Evolutionary conservation across 768 basidiomycete species (phyloP).

Genomic region (Cystofilobasidium capitatum): DNA sequence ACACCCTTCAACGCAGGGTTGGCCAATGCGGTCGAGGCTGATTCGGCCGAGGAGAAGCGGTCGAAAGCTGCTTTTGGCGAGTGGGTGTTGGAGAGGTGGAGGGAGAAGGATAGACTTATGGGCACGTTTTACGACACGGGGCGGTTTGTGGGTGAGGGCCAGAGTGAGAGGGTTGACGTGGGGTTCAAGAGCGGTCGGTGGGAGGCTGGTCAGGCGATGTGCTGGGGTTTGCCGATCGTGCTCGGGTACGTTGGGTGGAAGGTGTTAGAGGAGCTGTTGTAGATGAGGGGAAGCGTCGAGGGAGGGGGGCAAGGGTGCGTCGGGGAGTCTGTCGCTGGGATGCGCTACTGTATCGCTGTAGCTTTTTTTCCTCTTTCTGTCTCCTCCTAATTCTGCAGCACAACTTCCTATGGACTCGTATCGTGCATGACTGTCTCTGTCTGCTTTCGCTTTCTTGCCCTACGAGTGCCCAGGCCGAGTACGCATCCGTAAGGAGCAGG

Average conservation of each 20-base stretch:
- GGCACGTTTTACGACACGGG: conserved; percentile 53
- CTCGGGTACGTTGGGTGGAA: neutral
- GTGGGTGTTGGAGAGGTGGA: conserved; percentile 77
- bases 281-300: neutral
- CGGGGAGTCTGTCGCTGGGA: no score
- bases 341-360: no score
- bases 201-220: neutral
- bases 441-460: no score
- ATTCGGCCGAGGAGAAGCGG: conserved; percentile 49
- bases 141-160: conserved; percentile 40
- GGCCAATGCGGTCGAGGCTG: conserved; percentile 35
- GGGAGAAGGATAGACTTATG: conserved; percentile 71
- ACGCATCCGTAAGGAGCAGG: no score
- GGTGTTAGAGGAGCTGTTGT: neutral
- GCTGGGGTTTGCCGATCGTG: neutral
- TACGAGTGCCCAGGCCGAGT: no score
- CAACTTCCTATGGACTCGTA: no score
- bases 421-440: no score
- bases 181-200: conserved; percentile 20
- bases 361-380: no score
- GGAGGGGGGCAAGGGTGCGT: neutral
- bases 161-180: conserved; percentile 28
- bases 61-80: conserved; percentile 51
- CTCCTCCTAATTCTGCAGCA: no score
- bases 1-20: neutral